phyloP scores from a whole-genome alignment of 148 eudicot species.

The Chenopodium album region DNA sequence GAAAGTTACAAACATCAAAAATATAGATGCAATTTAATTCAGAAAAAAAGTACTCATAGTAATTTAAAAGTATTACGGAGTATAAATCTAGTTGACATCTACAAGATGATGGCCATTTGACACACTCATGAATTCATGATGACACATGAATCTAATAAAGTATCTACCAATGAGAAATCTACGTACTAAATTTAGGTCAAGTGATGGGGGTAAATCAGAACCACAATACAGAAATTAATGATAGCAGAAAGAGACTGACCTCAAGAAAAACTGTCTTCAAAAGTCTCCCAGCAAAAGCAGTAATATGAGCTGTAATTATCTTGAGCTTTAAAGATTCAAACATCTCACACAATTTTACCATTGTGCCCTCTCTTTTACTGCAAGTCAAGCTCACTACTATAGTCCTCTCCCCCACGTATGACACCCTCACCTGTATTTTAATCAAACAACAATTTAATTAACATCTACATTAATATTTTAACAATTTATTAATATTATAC shows the following conservation, averaged over 20 bases:
- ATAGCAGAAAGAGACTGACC: conserved; percentile 35
- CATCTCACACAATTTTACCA: conserved; percentile 64
- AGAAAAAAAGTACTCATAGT: too few relatives aligned
- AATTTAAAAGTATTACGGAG: too few relatives aligned
- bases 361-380: conserved; percentile 53
- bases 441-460: background rate
- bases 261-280: conserved; percentile 64
- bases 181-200: too few relatives aligned
- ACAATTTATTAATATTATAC: background rate
- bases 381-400: conserved; percentile 73
- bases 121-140: too few relatives aligned
- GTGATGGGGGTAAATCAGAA: too few relatives aligned
- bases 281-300: conserved; percentile 66
- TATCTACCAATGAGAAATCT: too few relatives aligned
- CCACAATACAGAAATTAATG: background rate
- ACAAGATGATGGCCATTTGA: too few relatives aligned
- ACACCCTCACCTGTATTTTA: conserved; percentile 56
- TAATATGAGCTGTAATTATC: conserved; percentile 59
- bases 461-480: background rate
- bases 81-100: too few relatives aligned
- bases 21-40: too few relatives aligned
- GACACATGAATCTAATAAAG: too few relatives aligned
- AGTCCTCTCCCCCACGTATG: conserved; percentile 66
- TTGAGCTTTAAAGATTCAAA: conserved; percentile 84
- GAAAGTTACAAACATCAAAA: too few relatives aligned